Evolutionary conservation across 2,329 filamentous ascomycete genomes (phyloP).

Genomic region (Westerdykella ornata): DNA sequence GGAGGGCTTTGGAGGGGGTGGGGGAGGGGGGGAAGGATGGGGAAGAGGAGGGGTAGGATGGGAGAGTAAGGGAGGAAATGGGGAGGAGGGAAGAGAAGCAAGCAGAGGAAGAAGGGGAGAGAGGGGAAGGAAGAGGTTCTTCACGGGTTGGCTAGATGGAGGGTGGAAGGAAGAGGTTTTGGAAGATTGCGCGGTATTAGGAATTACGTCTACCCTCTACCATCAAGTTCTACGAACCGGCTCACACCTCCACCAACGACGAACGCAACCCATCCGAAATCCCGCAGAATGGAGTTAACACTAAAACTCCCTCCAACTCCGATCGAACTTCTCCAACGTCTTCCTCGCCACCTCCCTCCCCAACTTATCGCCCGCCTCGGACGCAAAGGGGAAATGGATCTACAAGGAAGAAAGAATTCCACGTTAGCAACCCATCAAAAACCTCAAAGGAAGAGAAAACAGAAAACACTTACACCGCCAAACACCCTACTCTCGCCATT

Average conservation of each 20-base stretch:
- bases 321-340: constrained; percentile 14
- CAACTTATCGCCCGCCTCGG: constrained; percentile 15
- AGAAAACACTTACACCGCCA: constrained; percentile 13
- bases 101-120: constrained; percentile 3
- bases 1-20: constrained; percentile 24
- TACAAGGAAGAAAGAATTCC: background rate
- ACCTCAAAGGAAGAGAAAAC: background rate
- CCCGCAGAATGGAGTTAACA: too few relatives aligned
- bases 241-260: background rate
- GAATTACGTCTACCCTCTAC: too few relatives aligned
- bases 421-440: background rate
- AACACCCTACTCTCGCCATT: constrained; percentile 24
- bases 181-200: background rate
- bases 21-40: constrained; percentile 5
- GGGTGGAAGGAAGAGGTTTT: background rate
- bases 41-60: constrained; percentile 6
- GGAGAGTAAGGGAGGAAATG: constrained; percentile 5
- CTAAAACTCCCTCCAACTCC: constrained; percentile 13
- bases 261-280: background rate
- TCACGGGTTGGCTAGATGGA: too few relatives aligned
- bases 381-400: constrained; percentile 24
- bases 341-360: constrained; percentile 10
- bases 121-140: constrained; percentile 9
- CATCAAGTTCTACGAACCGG: too few relatives aligned
- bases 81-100: background rate